phyloP scores from a whole-genome alignment of 345 rosid species.

The Stellera chamaejasme region DNA sequence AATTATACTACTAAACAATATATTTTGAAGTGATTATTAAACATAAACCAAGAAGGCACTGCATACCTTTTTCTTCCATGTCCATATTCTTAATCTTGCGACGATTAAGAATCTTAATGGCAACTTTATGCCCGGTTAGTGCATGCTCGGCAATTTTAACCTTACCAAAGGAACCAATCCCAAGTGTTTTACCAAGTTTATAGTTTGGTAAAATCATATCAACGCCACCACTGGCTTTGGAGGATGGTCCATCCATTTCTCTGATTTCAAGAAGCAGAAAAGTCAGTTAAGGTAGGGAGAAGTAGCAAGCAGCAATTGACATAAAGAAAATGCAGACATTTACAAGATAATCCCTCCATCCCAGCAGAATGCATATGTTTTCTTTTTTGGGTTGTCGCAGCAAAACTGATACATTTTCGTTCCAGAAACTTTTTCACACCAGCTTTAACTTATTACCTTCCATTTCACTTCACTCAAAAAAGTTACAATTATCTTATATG shows the following conservation, averaged over 20 bases:
- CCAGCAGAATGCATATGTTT: neutral
- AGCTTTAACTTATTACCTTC: no score
- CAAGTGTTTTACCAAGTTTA: conserved; percentile 79
- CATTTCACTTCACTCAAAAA: no score
- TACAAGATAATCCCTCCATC: neutral
- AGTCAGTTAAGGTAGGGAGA: neutral
- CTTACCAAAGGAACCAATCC: conserved; percentile 91
- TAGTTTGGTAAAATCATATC: conserved; percentile 58
- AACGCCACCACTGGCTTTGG: conserved; percentile 39
- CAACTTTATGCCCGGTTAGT: conserved; percentile 84
- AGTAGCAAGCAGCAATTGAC: neutral
- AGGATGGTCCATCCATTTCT: conserved; percentile 53
- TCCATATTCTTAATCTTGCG: conserved; percentile 68
- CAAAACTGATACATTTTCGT: no score
- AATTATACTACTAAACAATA: no score
- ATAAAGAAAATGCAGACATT: neutral
- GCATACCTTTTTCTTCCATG: conserved; percentile 91
- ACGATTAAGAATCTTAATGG: conserved; percentile 90
- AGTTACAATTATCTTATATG: no score
- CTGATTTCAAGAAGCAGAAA: conserved; percentile 7
- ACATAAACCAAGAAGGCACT: neutral
- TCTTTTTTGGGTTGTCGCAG: no score
- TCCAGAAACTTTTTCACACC: no score
- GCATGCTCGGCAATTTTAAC: conserved; percentile 89
- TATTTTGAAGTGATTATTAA: no score